Conservation (phyloP, 495 filamentous ascomycete genomes). For the Thermothielavioides terrestris region DNA sequence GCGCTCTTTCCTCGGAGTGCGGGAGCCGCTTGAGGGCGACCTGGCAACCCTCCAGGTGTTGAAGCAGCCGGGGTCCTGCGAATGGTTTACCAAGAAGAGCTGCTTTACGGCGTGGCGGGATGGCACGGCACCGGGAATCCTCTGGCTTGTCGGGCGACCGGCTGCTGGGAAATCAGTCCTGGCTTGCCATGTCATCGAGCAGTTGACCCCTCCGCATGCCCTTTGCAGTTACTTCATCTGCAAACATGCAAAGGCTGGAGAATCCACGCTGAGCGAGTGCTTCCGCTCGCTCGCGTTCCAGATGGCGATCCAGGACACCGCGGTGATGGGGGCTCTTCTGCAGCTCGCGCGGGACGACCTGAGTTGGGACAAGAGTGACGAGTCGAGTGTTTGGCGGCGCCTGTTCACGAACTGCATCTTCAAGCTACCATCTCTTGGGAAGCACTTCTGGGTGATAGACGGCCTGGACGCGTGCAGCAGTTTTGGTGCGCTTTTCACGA, state of each 20-base stretch:
- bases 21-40: slow-evolving; percentile 9
- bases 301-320: slow-evolving; percentile 19
- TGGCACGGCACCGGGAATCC: slow-evolving; percentile 2
- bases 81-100: slow-evolving; percentile 16
- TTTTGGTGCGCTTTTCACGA: slow-evolving; percentile 12
- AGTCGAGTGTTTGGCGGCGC: slow-evolving; percentile 16
- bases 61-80: slow-evolving; percentile 18
- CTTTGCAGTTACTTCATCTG: slow-evolving; percentile 27
- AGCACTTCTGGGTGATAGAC: slow-evolving; percentile 24
- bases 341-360: background rate
- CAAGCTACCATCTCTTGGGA: slow-evolving; percentile 2
- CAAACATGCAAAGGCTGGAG: background rate
- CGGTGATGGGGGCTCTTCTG: slow-evolving; percentile 3
- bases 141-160: slow-evolving; percentile 24
- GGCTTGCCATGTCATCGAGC: slow-evolving; percentile 19
- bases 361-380: slow-evolving; percentile 13
- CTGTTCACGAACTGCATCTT: slow-evolving; percentile 16
- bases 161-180: slow-evolving; percentile 24
- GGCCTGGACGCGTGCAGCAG: slow-evolving; percentile 17
- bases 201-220: background rate
- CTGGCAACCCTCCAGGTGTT: slow-evolving; percentile 9
- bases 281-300: slow-evolving; percentile 23
- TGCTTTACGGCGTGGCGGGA: slow-evolving; percentile 14
- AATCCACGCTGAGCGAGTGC: slow-evolving; percentile 5
- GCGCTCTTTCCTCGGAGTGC: background rate